phyloP scores from a whole-genome alignment of 2,329 filamentous ascomycete species.

The Trichoderma arundinaceum region DNA sequence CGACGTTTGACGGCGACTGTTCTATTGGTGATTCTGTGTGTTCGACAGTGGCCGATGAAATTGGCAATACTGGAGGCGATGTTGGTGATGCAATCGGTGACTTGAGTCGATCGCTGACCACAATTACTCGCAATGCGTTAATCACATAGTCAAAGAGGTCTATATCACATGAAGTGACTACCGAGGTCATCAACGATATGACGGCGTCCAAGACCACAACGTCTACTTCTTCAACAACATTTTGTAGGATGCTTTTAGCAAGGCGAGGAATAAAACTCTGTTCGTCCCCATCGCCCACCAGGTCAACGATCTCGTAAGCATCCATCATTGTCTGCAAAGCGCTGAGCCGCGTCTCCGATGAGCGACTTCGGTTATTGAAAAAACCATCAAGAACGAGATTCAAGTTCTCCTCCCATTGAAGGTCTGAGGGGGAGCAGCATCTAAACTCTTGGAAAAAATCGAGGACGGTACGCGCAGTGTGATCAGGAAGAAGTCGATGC shows the following conservation, averaged over 20 bases:
- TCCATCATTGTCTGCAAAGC: slow-evolving; percentile 66
- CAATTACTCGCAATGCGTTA: slow-evolving; percentile 57
- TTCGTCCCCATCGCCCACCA: slow-evolving; percentile 64
- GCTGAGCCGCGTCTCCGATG: slow-evolving; percentile 65
- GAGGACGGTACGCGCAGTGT: slow-evolving; percentile 67
- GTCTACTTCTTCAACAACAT: slow-evolving; percentile 68
- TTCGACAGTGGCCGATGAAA: slow-evolving; percentile 36
- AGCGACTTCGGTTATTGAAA: slow-evolving; percentile 65
- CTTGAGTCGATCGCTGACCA: slow-evolving; percentile 55
- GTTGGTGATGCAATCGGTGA: slow-evolving; percentile 48
- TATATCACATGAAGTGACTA: slow-evolving; percentile 65
- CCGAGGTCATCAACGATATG: slow-evolving; percentile 67
- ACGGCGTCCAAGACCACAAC: slow-evolving; percentile 67
- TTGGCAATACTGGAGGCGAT: slow-evolving; percentile 39
- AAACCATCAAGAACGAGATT: slow-evolving; percentile 65
- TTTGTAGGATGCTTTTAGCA: slow-evolving; percentile 65
- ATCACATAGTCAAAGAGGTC: slow-evolving; percentile 65
- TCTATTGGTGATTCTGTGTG: slow-evolving; percentile 38
- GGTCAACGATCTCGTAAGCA: slow-evolving; percentile 62
- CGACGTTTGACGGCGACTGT: slow-evolving; percentile 70
- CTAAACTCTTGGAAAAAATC: slow-evolving; percentile 71
- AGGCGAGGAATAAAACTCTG: slow-evolving; percentile 63
- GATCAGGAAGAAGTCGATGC: slow-evolving; percentile 67
- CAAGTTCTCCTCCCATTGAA: slow-evolving; percentile 70
- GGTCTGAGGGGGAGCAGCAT: slow-evolving; percentile 73